Base-by-base conservation (phyloP, 768 basidiomycete genomes). In the Leccinum rimulosum region DNA sequence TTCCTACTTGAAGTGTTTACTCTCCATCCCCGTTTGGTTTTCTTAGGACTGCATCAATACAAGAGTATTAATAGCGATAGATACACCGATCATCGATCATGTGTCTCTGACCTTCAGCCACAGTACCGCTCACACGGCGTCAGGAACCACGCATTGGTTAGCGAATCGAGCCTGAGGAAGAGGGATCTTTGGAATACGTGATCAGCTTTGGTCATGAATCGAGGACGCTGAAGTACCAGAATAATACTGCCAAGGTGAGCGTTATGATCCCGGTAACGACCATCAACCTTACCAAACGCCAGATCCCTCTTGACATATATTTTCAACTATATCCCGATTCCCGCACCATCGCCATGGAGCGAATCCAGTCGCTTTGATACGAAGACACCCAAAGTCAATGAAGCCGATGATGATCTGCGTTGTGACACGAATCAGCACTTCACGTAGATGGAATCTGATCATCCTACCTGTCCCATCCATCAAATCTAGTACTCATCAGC, bases 21-120 rank as follows among this genome's bases (percentile, higher is more conserved):
- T 91, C 73, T 91, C 90, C 10, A 91, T 82, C 31, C 90, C 91
- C 0, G 87, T 88, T 82, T 92, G 88, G 61, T 91, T 90, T 71
- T 77, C 22, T 22, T 22, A 22, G 22, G 22, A 11, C 19, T 6
- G 15, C 40, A 12, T 63, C 6, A 60, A 31, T 50, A 45, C 35
- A 12, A 3, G 3, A 5, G 11, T 33, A 33, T 33, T 33, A 22
- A 33, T 33, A 3, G 6, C 49, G 10, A 52, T 40, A 14, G 7
- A 15, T 19, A 36, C 36, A 12, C 10, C 31, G 31, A 33, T 11
- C 31, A 31, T 28, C 7, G 48, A 3, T n/a, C 17, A 17, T 38
- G 4, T n/a, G 10, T 40, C 58, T 19, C 49, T 3, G 25, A 84
- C 85, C 77, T 86, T 85, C 58, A 91, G 80, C 8, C 89, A 82